phyloP scores from a whole-genome alignment of 2,329 filamentous ascomycete species.

The Apiospora aurea region DNA sequence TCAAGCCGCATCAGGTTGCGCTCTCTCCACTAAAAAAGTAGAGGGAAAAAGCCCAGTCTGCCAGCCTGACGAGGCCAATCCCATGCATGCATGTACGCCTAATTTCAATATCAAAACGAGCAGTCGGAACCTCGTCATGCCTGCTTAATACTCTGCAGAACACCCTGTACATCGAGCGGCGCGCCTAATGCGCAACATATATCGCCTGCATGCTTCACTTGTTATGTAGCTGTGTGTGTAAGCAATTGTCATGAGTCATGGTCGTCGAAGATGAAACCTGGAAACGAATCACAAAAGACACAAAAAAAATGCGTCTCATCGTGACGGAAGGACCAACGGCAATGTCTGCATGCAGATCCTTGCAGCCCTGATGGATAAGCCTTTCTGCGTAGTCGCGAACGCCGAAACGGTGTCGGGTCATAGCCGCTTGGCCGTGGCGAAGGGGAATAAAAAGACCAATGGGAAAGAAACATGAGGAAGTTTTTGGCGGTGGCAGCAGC shows the following conservation, averaged over 20 bases:
- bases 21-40: background rate
- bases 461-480: background rate
- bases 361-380: background rate
- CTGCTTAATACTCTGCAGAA: background rate
- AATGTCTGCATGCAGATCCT: background rate
- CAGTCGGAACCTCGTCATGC: background rate
- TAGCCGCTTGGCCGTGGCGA: background rate
- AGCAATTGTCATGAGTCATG: background rate
- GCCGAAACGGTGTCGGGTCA: background rate
- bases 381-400: conserved; percentile 12
- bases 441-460: background rate
- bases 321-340: background rate
- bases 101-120: conserved; percentile 6
- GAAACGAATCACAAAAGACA: background rate
- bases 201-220: background rate
- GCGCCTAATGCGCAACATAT: background rate
- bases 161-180: background rate
- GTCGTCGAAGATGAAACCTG: background rate
- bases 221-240: background rate
- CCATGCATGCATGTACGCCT: background rate
- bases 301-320: background rate
- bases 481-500: conserved; percentile 9
- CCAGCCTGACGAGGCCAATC: background rate
- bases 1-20: background rate
- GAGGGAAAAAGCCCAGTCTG: background rate